These are phyloP conservation scores for Elsinoe ampelina DNA, from an alignment of 2,329 filamentous ascomycete species.

Conservation along the genomic window DNA sequence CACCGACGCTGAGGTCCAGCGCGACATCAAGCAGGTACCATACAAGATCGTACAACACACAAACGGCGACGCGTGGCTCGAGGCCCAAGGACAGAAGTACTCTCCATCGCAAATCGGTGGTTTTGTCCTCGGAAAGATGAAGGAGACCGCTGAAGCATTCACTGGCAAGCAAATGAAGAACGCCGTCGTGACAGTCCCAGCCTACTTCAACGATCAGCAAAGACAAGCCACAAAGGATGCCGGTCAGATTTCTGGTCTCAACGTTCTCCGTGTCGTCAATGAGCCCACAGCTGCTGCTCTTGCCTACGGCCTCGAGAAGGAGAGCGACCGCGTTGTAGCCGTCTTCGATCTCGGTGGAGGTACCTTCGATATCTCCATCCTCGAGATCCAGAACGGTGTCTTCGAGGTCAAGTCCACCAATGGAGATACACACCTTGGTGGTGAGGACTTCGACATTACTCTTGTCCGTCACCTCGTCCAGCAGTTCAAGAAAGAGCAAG, in stretches of 20 bases:
- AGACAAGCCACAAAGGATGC: constrained; percentile 97
- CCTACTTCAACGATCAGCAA: constrained; percentile 98
- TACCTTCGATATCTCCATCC: constrained; percentile 97
- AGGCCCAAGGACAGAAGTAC: constrained; percentile 89
- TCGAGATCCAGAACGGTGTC: constrained; percentile 94
- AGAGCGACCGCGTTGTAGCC: constrained; percentile 77
- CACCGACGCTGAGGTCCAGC: constrained; percentile 85
- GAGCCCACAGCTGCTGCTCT: constrained; percentile 94
- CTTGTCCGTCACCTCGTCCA: constrained; percentile 88
- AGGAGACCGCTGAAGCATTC: constrained; percentile 94
- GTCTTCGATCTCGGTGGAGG: constrained; percentile 98
- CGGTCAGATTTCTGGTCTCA: constrained; percentile 89
- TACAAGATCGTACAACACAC: constrained; percentile 98
- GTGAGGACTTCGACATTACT: constrained; percentile 94
- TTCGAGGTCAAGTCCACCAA: constrained; percentile 99
- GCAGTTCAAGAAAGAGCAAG: constrained; percentile 93
- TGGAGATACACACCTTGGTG: constrained; percentile 95
- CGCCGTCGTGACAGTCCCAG: constrained; percentile 90
- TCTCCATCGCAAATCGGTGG: constrained; percentile 97
- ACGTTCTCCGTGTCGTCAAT: constrained; percentile 95
- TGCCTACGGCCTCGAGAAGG: constrained; percentile 94
- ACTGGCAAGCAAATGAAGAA: constrained; percentile 87
- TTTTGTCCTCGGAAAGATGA: constrained; percentile 97
- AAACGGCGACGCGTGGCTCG: constrained; percentile 94
- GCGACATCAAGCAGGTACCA: constrained; percentile 92